Evolutionary conservation across 345 rosid genomes (phyloP), one percentile per base, ranked within the genome.

Genomic region (Rhodamnia argentea): DNA sequence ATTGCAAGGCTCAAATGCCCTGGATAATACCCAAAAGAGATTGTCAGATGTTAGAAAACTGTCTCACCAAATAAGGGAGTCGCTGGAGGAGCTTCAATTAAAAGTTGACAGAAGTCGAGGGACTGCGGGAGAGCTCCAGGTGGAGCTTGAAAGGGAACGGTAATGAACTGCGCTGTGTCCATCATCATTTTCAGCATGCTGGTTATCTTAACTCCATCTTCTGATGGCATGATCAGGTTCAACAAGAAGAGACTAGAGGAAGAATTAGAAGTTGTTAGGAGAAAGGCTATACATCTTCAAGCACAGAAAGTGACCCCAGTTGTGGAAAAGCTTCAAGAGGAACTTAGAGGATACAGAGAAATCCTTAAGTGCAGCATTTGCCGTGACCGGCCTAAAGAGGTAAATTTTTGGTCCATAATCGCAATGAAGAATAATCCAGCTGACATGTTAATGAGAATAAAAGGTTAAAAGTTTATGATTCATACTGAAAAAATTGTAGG

Each of bases 301-400:
- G 92, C 90, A 32, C 92, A 93, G 87, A 89, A 59, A 57, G 98
- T 93, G 91, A 96, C 95, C 82, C 94, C 99, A 82, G 82, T 94
- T 86, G 86, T 94, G 60, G 94, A 93, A 86, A 96, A 95, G 90
- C 98, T 95, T 85, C 91, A 85, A 23, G 92, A 92, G 90, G 99
- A 98, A 89, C 96, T 94, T 76, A 88, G 88, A 83, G 99, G 96
- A 89, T 98, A 94, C 94, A 93, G 89, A 90, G 99, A 96, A 87
- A 93, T 98, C 83, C 90, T 98, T 51, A 98, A 96, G 91, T 98
- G 99, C 90, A 93, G 94, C 87, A 92, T 95, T 89, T 98, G 99
- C 87, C 93, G 56, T 86, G 97, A 96, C 86, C 91, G 96, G 85
- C 92, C 96, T 51, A 98, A 98, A 91, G 98, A 98, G 99, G 99